Conservation (phyloP, 257 asterid genomes). For the Solanum sparsipilum region DNA sequence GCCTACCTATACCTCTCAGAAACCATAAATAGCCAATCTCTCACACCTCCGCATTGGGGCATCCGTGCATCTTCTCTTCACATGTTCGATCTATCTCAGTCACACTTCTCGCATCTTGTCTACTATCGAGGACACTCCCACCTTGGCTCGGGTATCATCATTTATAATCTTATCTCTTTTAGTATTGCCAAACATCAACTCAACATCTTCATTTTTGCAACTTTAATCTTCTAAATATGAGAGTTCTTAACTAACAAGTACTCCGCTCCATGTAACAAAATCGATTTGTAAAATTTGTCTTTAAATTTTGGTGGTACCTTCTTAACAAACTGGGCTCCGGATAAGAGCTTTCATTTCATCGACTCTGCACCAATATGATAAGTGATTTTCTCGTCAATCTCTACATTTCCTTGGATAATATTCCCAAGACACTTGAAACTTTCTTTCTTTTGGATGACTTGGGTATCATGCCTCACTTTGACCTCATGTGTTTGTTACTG, state of each 20-base stretch:
- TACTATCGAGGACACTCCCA: not conserved
- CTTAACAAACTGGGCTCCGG: not conserved
- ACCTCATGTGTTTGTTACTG: not conserved
- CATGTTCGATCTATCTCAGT: not conserved
- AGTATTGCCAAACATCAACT: not conserved
- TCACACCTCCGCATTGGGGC: not conserved
- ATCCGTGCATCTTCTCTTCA: not conserved
- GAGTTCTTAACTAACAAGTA: not conserved
- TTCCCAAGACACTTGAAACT: not conserved
- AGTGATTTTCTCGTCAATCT: not conserved
- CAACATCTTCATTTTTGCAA: not conserved
- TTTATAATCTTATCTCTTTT: no score
- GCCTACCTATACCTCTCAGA: not conserved
- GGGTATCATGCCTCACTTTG: not conserved
- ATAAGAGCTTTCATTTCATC: not conserved
- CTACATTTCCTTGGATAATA: not conserved
- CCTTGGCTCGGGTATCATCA: not conserved
- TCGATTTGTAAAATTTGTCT: not conserved
- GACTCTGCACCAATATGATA: not conserved
- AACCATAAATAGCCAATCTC: not conserved
- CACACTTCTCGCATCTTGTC: not conserved
- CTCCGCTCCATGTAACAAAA: not conserved
- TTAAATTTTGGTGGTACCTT: not conserved
- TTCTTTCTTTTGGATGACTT: not conserved
- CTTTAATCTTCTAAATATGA: not conserved